Percentiles rank a stretch among this genome's conserved stretches.
Conservation (phyloP, 2,329 filamentous ascomycete species). For the Geosmithia flava region DNA sequence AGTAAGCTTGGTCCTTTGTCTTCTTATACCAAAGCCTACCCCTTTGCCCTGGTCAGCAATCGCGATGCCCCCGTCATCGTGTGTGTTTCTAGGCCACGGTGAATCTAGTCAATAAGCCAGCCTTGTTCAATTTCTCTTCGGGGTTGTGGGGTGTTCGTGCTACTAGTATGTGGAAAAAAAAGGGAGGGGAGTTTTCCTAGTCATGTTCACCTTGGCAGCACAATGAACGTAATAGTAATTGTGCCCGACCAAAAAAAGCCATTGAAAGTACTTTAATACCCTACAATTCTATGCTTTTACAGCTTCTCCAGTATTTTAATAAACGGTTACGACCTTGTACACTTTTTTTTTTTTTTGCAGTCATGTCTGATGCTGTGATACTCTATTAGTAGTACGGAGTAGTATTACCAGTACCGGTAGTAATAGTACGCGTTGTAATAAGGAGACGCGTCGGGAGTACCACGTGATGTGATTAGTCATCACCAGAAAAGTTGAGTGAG, state of each 20-base stretch:
- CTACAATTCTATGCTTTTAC: neutral
- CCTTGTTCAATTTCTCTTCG: constrained; percentile 17
- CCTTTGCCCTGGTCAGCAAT: neutral
- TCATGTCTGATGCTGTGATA: neutral
- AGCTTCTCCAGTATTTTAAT: neutral
- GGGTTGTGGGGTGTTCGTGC: constrained; percentile 10
- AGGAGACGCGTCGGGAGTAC: constrained; percentile 1
- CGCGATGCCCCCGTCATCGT: neutral
- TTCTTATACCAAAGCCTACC: neutral
- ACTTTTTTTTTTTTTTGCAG: neutral
- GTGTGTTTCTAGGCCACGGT: neutral
- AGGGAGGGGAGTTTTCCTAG: constrained; percentile 4
- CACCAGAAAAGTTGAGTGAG: constrained; percentile 13
- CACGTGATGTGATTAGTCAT: constrained; percentile 22
- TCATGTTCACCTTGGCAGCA: constrained; percentile 25
- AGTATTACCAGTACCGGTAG: neutral
- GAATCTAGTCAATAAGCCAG: constrained; percentile 7
- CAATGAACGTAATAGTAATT: constrained; percentile 5
- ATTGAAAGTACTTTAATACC: neutral
- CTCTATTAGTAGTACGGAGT: no score
- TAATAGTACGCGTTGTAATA: neutral
- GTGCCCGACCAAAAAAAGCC: constrained; percentile 6
- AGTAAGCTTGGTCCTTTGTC: constrained; percentile 17
- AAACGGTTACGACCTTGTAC: neutral
- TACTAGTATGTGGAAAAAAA: constrained; percentile 1